Percentiles rank a stretch among this genome's conserved stretches.
These are phyloP conservation scores for Alternaria panax DNA, from an alignment of 2,329 filamentous ascomycete genomes.

Conservation along the genomic window DNA sequence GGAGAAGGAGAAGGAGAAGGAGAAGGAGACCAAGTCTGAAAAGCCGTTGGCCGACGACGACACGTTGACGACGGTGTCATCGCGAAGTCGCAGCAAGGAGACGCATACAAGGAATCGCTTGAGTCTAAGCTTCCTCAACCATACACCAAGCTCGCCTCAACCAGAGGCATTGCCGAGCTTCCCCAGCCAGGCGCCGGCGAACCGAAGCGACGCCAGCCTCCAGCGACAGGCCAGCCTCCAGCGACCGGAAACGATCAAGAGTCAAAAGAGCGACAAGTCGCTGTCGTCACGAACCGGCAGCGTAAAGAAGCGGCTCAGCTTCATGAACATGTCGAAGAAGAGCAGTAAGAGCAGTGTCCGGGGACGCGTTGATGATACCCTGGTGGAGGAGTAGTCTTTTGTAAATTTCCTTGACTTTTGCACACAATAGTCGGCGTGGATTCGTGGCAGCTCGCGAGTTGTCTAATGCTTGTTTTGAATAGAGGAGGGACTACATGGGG, in stretches of 20 bases:
- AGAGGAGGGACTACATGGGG: slow-evolving; percentile 8
- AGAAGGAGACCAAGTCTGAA: slow-evolving; percentile 24
- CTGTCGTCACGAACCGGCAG: slow-evolving; percentile 58
- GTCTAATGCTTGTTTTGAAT: slow-evolving; percentile 20
- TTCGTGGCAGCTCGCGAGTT: slow-evolving; percentile 14
- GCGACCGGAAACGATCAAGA: slow-evolving; percentile 45
- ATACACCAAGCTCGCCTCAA: slow-evolving; percentile 33
- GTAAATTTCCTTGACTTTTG: slow-evolving; percentile 7
- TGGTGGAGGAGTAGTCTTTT: slow-evolving; percentile 42
- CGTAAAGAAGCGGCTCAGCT: slow-evolving; percentile 79
- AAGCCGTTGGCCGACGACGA: slow-evolving; percentile 31
- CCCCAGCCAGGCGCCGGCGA: slow-evolving; percentile 20
- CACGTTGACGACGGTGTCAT: slow-evolving; percentile 31
- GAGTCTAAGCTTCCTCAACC: slow-evolving; percentile 40
- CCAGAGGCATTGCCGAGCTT: slow-evolving; percentile 41
- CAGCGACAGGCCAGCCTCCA: slow-evolving; percentile 21
- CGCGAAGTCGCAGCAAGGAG: slow-evolving; percentile 47
- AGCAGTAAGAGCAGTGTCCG: slow-evolving; percentile 62
- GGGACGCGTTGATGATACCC: slow-evolving; percentile 37
- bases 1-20: slow-evolving; percentile 8
- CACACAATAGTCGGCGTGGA: slow-evolving; percentile 2
- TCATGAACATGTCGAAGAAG: slow-evolving; percentile 78
- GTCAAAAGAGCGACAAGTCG: slow-evolving; percentile 52
- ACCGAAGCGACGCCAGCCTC: slow-evolving; percentile 32
- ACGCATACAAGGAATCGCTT: slow-evolving; percentile 33